Conservation (phyloP, 495 filamentous ascomycete species). For the Podospora australis region DNA sequence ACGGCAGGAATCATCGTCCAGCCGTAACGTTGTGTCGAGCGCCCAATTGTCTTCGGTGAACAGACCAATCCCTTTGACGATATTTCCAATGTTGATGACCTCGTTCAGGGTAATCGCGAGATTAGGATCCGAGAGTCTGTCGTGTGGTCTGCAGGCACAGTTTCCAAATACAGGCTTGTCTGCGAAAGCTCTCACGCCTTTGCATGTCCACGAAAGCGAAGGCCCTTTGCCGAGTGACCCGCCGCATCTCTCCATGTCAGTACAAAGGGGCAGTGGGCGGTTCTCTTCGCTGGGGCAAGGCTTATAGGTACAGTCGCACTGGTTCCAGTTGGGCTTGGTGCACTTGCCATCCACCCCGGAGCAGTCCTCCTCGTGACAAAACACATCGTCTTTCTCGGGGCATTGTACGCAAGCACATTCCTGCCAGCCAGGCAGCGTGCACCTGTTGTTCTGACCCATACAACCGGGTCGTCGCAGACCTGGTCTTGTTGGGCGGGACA, state of each 20-base stretch:
- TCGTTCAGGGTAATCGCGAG: not conserved
- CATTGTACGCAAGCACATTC: not conserved
- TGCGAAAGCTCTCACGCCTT: not conserved
- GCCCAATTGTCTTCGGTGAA: not conserved
- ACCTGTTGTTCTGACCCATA: not conserved
- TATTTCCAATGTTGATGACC: not conserved
- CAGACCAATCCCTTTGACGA: not conserved
- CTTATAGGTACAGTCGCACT: not conserved
- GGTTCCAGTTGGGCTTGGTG: not conserved
- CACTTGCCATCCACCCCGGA: not conserved
- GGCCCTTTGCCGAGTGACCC: not conserved
- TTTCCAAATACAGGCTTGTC: not conserved
- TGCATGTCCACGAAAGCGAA: not conserved
- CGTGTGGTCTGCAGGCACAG: not conserved
- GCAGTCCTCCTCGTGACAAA: not conserved
- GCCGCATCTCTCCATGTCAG: not conserved
- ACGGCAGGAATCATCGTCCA: not conserved
- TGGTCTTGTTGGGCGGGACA: not conserved
- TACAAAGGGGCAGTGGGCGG: not conserved
- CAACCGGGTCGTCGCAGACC: not conserved
- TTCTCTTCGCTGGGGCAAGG: not conserved
- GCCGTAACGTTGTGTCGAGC: not conserved
- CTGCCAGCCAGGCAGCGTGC: not conserved
- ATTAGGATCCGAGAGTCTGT: not conserved
- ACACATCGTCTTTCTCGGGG: not conserved